phyloP scores from a whole-genome alignment of 805 yeast genomes.

The Candida bentonensis region DNA sequence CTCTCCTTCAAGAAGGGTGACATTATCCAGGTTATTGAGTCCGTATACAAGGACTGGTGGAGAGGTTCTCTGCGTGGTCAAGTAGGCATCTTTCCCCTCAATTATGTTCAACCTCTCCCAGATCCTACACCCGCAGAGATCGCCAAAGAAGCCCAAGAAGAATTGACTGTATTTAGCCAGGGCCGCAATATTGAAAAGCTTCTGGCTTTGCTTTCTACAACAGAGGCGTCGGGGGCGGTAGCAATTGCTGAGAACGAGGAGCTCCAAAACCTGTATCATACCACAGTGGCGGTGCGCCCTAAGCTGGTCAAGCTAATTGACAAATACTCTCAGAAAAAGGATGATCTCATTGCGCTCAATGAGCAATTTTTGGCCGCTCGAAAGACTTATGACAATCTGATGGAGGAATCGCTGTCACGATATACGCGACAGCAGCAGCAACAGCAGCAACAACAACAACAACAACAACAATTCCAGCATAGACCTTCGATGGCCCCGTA shows the following conservation, averaged over 20 bases:
- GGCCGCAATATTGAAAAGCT: constrained; percentile 55
- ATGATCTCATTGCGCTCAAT: constrained; percentile 62
- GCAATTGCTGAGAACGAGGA: constrained; percentile 43
- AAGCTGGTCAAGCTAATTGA: constrained; percentile 63
- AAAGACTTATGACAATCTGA: constrained; percentile 49
- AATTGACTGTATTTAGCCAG: constrained; percentile 38
- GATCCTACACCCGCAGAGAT: constrained; percentile 52
- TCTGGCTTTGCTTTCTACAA: constrained; percentile 32
- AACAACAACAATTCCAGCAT: constrained; percentile 1
- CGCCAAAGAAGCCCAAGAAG: constrained; percentile 33
- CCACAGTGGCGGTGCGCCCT: constrained; percentile 59
- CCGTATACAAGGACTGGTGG: constrained; percentile 92
- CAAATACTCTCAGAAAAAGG: constrained; percentile 59
- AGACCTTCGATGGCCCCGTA: not conserved
- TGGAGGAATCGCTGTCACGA: constrained; percentile 33
- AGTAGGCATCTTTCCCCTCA: constrained; percentile 81
- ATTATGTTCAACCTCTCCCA: constrained; percentile 71
- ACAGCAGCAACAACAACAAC: constrained; percentile 8
- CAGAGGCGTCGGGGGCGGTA: constrained; percentile 7
- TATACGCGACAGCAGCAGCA: constrained; percentile 6
- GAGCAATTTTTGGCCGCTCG: constrained; percentile 58
- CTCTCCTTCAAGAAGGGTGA: constrained; percentile 80
- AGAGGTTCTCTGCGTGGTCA: constrained; percentile 72
- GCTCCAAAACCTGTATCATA: constrained; percentile 58
- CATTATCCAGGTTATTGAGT: constrained; percentile 71